phyloP scores from a whole-genome alignment of 352 stramenopile genomes.

The Globisporangium canariense region DNA sequence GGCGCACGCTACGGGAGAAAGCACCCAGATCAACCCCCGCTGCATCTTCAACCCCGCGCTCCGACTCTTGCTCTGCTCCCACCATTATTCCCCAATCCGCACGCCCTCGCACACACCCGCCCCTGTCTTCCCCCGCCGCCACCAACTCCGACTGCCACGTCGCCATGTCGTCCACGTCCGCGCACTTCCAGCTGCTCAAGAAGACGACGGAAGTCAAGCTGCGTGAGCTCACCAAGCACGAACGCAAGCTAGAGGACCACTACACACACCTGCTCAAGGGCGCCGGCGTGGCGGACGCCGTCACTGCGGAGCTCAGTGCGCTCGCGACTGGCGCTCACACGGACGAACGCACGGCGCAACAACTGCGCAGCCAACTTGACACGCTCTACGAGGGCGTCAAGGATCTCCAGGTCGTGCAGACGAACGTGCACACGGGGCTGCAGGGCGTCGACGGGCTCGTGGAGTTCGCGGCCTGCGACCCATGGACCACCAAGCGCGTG shows the following conservation, averaged over 20 bases:
- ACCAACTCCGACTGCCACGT: too few species aligned
- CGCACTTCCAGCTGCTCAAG: conserved; percentile 43
- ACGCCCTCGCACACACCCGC: not conserved
- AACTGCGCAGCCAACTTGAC: conserved; percentile 25
- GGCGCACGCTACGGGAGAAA: not conserved
- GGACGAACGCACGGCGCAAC: not conserved
- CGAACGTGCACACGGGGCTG: conserved; percentile 32
- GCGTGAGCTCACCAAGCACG: conserved; percentile 39
- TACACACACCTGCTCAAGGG: conserved; percentile 30
- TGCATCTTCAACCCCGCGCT: too few species aligned
- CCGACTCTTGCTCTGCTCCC: not conserved
- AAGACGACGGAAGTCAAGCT: conserved; percentile 51
- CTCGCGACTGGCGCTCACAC: not conserved
- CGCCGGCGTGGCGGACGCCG: conserved; percentile 1
- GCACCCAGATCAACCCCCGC: not conserved
- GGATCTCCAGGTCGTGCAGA: conserved; percentile 42
- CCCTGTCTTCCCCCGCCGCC: not conserved
- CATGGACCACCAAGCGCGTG: conserved; percentile 24
- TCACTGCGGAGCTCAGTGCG: not conserved
- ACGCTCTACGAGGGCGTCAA: conserved; percentile 39
- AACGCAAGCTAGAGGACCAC: conserved; percentile 34
- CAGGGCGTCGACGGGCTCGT: conserved; percentile 33
- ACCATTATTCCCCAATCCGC: not conserved
- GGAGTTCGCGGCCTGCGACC: conserved; percentile 29
- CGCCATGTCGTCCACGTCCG: conserved; percentile 7